Conservation (phyloP, 129 eudicot genomes). For the Saposhnikovia divaricata region DNA sequence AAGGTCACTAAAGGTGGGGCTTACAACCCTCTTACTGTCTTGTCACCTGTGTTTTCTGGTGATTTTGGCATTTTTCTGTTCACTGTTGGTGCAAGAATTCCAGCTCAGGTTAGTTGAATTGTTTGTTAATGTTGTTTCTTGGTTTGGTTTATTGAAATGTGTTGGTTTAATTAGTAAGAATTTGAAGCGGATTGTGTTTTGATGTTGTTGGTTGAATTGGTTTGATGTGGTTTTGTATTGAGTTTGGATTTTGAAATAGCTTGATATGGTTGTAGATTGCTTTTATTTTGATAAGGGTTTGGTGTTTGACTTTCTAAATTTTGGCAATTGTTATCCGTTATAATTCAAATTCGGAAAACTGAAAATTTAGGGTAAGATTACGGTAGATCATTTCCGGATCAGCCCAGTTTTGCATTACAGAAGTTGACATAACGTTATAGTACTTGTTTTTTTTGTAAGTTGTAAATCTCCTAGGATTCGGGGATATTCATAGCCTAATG, state of each 20-base stretch:
- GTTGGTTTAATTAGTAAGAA: background rate
- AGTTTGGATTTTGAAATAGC: background rate
- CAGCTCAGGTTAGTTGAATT: slow-evolving; percentile 55
- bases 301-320: background rate
- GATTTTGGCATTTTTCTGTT: slow-evolving; percentile 44
- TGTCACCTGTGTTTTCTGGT: slow-evolving; percentile 59
- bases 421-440: background rate
- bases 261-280: background rate
- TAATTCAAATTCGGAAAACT: background rate
- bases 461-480: background rate
- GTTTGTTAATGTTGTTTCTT: background rate
- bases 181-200: slow-evolving; percentile 3
- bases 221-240: background rate
- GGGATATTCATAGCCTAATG: background rate
- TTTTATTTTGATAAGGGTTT: background rate
- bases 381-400: background rate
- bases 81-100: slow-evolving; percentile 70
- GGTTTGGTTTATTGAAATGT: background rate
- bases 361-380: background rate
- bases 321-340: background rate
- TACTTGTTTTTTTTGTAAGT: background rate
- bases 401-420: background rate
- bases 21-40: slow-evolving; percentile 72
- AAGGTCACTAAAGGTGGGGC: slow-evolving; percentile 56
- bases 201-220: slow-evolving; percentile 16